phyloP scores from a whole-genome alignment of 495 filamentous ascomycete genomes.

The Pyrenula aspistea region DNA sequence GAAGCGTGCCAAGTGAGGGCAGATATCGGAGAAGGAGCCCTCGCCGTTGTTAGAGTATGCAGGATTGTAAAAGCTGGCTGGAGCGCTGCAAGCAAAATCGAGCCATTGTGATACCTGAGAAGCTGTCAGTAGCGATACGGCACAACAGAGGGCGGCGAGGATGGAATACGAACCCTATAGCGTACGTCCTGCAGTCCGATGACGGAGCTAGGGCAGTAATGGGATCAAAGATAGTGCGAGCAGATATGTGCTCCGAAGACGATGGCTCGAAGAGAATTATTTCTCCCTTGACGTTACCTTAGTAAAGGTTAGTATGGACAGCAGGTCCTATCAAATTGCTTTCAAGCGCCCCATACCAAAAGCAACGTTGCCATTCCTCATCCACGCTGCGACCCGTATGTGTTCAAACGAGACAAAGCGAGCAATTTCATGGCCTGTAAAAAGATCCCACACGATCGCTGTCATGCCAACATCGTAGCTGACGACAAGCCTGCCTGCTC shows the following conservation, averaged over 20 bases:
- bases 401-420: conserved; percentile 84
- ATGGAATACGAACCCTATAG: conserved; percentile 63
- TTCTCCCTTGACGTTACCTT: conserved; percentile 83
- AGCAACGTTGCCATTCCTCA: conserved; percentile 93
- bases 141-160: not conserved
- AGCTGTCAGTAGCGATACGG: conserved; percentile 13
- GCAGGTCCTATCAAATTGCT: conserved; percentile 1
- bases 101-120: conserved; percentile 83
- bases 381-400: conserved; percentile 79
- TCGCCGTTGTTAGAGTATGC: conserved; percentile 74
- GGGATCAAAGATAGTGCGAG: conserved; percentile 86
- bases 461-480: conserved; percentile 88
- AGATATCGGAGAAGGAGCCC: conserved; percentile 77
- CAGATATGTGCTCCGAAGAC: conserved; percentile 85
- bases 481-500: conserved; percentile 73
- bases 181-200: conserved; percentile 91
- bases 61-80: conserved; percentile 90
- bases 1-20: conserved; percentile 96
- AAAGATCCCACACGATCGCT: conserved; percentile 92
- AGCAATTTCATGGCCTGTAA: conserved; percentile 82
- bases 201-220: conserved; percentile 84
- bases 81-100: conserved; percentile 78
- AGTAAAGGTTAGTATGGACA: conserved; percentile 10
- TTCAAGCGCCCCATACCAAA: conserved; percentile 53
- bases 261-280: conserved; percentile 90